Conservation (phyloP, 768 basidiomycete species). For the Naematelia aurantialba region DNA sequence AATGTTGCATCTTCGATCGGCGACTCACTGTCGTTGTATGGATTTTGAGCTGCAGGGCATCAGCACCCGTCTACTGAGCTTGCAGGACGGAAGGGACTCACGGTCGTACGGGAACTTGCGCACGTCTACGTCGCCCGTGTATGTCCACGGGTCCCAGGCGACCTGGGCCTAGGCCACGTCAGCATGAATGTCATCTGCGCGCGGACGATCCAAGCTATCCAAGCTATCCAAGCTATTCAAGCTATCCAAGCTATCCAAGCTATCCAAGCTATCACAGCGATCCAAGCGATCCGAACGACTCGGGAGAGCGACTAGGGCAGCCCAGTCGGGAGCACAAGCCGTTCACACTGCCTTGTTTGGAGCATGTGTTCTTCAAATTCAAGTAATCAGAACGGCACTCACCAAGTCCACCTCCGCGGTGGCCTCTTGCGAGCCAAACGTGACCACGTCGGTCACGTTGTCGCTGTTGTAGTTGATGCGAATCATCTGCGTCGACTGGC, state of each 20-base stretch:
- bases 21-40: conserved; percentile 12
- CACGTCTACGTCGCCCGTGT: conserved; percentile 28
- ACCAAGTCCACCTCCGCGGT: conserved; percentile 22
- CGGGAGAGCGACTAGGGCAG: no score
- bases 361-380: no score
- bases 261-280: no score
- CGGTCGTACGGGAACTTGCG: conserved; percentile 36
- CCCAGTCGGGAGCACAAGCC: no score
- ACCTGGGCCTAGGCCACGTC: conserved; percentile 15
- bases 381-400: conserved; percentile 1
- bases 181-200: no score
- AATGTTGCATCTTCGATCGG: background rate
- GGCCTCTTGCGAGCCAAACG: conserved; percentile 18
- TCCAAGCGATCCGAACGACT: no score
- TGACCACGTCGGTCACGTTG: conserved; percentile 21
- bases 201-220: no score
- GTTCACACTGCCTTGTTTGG: no score
- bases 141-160: conserved; percentile 22
- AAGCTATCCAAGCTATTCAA: no score
- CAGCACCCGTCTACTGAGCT: background rate
- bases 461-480: conserved; percentile 39
- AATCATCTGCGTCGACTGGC: conserved; percentile 38
- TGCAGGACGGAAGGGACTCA: background rate
- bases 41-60: conserved; percentile 11
- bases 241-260: no score